Percentiles rank a stretch among this genome's conserved stretches.
Conservation (phyloP, 116 monocot species). For the Iris pallida region DNA sequence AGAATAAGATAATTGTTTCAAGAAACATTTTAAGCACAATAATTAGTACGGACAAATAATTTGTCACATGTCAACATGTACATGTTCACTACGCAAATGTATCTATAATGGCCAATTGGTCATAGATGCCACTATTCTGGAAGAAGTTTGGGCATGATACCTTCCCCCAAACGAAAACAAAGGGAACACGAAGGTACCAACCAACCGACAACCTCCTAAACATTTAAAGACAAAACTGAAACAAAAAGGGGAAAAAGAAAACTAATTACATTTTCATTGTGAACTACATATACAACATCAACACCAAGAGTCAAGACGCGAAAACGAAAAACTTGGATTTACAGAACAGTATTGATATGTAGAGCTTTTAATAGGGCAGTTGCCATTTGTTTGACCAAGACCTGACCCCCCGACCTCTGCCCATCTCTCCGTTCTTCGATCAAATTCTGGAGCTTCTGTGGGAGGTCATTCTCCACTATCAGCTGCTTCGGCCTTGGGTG, state of each 20-base stretch:
- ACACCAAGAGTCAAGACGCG: background rate
- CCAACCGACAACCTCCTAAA: background rate
- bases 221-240: background rate
- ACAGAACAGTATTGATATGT: slow-evolving; percentile 92
- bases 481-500: slow-evolving; percentile 94
- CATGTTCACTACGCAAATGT: too few relatives aligned
- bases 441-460: slow-evolving; percentile 88
- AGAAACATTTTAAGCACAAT: too few relatives aligned
- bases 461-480: slow-evolving; percentile 92
- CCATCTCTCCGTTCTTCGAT: slow-evolving; percentile 94
- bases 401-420: slow-evolving; percentile 76
- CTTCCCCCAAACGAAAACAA: too few relatives aligned
- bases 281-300: background rate
- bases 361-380: slow-evolving; percentile 91
- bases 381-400: slow-evolving; percentile 95
- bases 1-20: too few relatives aligned
- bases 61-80: too few relatives aligned
- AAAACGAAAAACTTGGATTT: slow-evolving; percentile 10
- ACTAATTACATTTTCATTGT: slow-evolving; percentile 19
- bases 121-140: too few relatives aligned
- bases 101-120: too few relatives aligned
- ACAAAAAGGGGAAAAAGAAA: slow-evolving; percentile 4
- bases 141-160: too few relatives aligned
- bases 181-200: too few relatives aligned
- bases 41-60: too few relatives aligned